phyloP scores from a whole-genome alignment of 768 basidiomycete species.

The Mrakia blollopis region DNA sequence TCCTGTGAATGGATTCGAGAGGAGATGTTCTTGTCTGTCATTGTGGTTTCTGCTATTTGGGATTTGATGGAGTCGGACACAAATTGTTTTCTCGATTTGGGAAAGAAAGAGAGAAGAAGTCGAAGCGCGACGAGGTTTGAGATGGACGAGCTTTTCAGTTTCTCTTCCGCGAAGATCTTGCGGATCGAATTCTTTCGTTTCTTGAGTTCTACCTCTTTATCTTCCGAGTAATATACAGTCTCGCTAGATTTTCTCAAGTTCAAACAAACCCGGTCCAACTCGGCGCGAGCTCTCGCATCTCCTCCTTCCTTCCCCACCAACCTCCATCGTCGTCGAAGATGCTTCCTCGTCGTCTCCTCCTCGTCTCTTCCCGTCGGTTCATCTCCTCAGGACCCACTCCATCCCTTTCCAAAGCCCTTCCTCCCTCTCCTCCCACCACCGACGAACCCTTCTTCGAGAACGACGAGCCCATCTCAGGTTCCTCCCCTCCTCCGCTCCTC shows the following conservation, averaged over 20 bases:
- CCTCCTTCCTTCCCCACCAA: neutral
- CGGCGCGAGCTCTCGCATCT: neutral
- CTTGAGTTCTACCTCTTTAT: no score
- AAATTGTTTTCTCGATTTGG: neutral
- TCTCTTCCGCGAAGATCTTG: no score
- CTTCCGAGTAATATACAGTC: no score
- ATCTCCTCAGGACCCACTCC: neutral
- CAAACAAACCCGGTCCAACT: neutral
- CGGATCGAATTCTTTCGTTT: no score
- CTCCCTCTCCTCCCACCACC: neutral
- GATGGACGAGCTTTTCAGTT: neutral
- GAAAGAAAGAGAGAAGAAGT: neutral
- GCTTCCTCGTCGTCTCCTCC: neutral
- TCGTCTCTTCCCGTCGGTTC: neutral
- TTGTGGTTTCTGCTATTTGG: neutral
- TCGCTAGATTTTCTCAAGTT: no score
- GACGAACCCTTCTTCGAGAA: no score
- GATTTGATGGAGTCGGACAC: constrained; percentile 11
- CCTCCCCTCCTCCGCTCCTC: no score
- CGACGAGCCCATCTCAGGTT: neutral
- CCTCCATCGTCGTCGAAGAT: neutral
- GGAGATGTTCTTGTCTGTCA: neutral
- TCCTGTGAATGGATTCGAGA: no score
- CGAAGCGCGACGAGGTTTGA: neutral
- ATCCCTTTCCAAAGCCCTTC: neutral